Conservation (phyloP, 148 eudicot species). For the Camellia granthamiana region DNA sequence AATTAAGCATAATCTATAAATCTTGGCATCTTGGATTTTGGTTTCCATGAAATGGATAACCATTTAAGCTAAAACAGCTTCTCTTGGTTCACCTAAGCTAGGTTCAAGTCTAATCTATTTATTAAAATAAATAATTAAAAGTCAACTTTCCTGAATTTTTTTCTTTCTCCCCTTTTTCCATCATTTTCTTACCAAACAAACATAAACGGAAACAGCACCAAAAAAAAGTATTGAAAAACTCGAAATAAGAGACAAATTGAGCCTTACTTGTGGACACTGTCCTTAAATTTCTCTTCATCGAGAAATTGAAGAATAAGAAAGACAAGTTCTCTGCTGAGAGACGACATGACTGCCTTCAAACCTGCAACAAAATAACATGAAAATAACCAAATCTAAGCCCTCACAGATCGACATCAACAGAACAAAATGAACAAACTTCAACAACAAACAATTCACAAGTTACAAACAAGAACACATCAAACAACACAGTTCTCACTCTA, state of each 20-base stretch:
- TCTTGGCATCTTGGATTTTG: no score
- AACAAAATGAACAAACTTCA: neutral
- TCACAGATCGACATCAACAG: neutral
- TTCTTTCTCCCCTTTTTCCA: neutral
- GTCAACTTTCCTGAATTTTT: neutral
- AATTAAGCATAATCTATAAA: no score
- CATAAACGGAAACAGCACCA: neutral
- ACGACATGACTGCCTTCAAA: constrained; percentile 52
- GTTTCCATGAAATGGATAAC: neutral
- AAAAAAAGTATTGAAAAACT: neutral
- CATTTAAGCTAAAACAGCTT: neutral
- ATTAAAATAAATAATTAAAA: neutral
- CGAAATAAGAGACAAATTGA: neutral
- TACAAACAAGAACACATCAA: neutral
- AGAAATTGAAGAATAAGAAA: constrained; percentile 89
- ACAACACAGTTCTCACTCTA: neutral
- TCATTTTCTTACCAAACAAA: constrained; percentile 6
- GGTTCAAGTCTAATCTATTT: neutral
- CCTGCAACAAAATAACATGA: neutral
- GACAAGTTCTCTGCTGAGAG: constrained; percentile 83
- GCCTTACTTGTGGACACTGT: constrained; percentile 71
- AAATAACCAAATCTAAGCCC: neutral
- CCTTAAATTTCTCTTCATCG: constrained; percentile 89
- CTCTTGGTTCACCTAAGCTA: neutral
- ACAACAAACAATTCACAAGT: constrained; percentile 20